phyloP scores from a whole-genome alignment of 1,139 yeast species.

The Protomyces inouyei region DNA sequence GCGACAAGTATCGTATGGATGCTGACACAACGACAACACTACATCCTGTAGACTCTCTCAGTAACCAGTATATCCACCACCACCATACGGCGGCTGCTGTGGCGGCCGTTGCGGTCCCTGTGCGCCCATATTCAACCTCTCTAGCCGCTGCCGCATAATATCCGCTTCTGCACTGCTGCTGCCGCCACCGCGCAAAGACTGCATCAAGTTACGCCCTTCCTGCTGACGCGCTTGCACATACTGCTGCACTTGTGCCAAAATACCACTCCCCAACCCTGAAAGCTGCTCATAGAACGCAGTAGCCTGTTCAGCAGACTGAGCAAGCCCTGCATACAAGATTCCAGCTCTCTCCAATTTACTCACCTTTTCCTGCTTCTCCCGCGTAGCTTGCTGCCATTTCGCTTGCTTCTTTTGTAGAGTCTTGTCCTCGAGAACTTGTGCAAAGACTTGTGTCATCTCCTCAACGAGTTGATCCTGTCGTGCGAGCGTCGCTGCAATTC shows the following conservation, averaged over 20 bases:
- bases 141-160: conserved; percentile 2
- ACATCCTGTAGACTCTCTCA: not conserved
- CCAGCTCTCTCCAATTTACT: conserved; percentile 49
- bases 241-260: not conserved
- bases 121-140: conserved; percentile 2
- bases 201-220: conserved; percentile 11
- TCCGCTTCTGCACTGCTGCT: not conserved
- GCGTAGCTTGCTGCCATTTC: conserved; percentile 42
- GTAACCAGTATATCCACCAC: not conserved
- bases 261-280: not conserved
- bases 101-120: conserved; percentile 3
- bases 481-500: conserved; percentile 62
- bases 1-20: conserved; percentile 25
- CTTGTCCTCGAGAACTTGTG: conserved; percentile 48
- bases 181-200: not conserved
- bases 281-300: conserved; percentile 58
- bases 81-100: conserved; percentile 1
- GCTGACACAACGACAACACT: conserved; percentile 6
- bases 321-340: conserved; percentile 54
- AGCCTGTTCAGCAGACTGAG: conserved; percentile 59
- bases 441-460: conserved; percentile 58
- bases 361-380: conserved; percentile 44
- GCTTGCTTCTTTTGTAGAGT: conserved; percentile 41
- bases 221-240: conserved; percentile 10
- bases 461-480: conserved; percentile 57